These are phyloP conservation scores for Dothidotthia symphoricarpi DNA, from an alignment of 2,329 filamentous ascomycete species.

Conservation along the genomic window DNA sequence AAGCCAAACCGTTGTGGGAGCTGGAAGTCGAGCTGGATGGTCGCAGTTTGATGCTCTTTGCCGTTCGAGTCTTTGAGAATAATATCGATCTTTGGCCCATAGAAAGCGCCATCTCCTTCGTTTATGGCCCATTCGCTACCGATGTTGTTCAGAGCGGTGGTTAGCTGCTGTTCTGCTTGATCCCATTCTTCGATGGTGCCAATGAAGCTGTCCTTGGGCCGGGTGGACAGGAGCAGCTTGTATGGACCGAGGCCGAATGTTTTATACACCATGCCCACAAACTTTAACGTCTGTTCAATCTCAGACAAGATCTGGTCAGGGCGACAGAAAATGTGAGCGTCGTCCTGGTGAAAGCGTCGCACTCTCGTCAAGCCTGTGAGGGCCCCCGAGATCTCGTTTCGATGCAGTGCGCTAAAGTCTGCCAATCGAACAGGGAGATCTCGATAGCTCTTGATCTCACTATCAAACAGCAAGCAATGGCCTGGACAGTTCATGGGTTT, in stretches of 20 bases:
- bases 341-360: conserved; percentile 84
- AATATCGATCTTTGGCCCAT: conserved; percentile 89
- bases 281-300: conserved; percentile 70
- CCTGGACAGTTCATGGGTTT: conserved; percentile 95
- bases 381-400: conserved; percentile 81
- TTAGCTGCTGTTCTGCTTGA: conserved; percentile 65
- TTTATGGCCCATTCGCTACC: conserved; percentile 72
- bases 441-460: conserved; percentile 69
- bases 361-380: conserved; percentile 80
- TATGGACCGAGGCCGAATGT: conserved; percentile 71
- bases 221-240: conserved; percentile 73
- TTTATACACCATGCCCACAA: conserved; percentile 69
- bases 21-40: conserved; percentile 87
- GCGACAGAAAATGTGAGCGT: conserved; percentile 86
- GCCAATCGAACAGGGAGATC: conserved; percentile 81
- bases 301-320: conserved; percentile 72
- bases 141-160: conserved; percentile 60
- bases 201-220: conserved; percentile 74
- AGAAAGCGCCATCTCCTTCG: conserved; percentile 82
- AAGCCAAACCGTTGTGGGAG: conserved; percentile 78
- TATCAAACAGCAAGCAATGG: conserved; percentile 80
- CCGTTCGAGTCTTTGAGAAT: conserved; percentile 71
- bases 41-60: conserved; percentile 86
- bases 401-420: conserved; percentile 82
- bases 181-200: conserved; percentile 70